These are phyloP conservation scores for Cucurbita argyrosperma DNA, from an alignment of 306 rosid genomes.

Conservation along the genomic window DNA sequence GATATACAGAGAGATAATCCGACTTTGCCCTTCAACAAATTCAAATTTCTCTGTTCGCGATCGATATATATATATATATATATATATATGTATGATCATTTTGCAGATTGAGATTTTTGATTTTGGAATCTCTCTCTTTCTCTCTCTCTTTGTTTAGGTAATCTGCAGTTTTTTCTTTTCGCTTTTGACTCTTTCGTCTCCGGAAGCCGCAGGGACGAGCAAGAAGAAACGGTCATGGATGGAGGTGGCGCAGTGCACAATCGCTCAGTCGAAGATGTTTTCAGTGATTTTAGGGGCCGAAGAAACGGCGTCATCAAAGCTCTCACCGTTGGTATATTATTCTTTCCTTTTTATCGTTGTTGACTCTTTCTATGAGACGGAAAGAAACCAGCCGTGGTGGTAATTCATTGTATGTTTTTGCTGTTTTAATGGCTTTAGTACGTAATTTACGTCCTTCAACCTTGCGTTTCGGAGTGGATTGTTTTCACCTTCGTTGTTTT, in stretches of 20 bases:
- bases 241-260: constrained; percentile 43
- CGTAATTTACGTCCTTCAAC: background rate
- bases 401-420: background rate
- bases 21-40: background rate
- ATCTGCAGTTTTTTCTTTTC: background rate
- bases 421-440: background rate
- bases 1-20: background rate
- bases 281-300: constrained; percentile 86
- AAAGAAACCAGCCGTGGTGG: background rate
- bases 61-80: background rate
- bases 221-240: constrained; percentile 24
- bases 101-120: background rate
- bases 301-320: constrained; percentile 71
- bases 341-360: background rate
- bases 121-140: background rate
- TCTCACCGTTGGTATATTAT: constrained; percentile 50
- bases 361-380: background rate
- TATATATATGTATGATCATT: no score
- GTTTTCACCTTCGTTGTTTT: background rate
- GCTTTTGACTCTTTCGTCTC: background rate
- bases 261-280: constrained; percentile 90
- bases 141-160: background rate
- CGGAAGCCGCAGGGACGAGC: background rate
- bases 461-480: background rate
- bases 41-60: background rate